Base-by-base conservation (phyloP, 441 rosid genomes). In the Gossypium armourianum region DNA sequence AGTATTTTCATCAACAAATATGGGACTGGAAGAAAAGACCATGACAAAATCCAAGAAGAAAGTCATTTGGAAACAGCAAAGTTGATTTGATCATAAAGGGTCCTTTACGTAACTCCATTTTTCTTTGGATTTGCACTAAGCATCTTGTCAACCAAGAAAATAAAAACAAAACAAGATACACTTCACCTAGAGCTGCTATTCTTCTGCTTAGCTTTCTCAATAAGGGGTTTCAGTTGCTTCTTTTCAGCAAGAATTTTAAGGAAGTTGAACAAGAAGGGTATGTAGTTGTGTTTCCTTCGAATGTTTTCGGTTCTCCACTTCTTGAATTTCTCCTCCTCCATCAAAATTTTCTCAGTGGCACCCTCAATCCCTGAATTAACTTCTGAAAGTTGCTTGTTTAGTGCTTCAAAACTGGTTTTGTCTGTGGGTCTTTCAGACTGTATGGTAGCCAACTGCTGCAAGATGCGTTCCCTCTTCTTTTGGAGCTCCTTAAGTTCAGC, bases 181-280 rank as follows among this genome's bases (percentile, higher is more conserved):
- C 5, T 6, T 73, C 69, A 83, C 62, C 79, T 79, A 17, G 78
- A 75, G 78, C 80, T 77, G 79, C 83, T 83, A 4, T 85, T 76
- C 62, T 90, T 93, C 83, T 90, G 95, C 88, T 88, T 93, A 40
- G 98, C 97, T 76, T 91, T 91, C 85, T 93, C 98, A 6, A 93
- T 90, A 21, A 91, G 89, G 15, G 97, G 97, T 79, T 91, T 93
- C 87, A 93, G 78, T 83, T 93, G 98, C 90, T 91, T 93, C 92
- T 93, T 93, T 79, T 91, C 97, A 0, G 98, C 97, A 4, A 93
- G 96, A 80, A 93, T 87, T 83, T 93, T 93, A 56, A 93, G 92
- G 82, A 93, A 93, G 81, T 91, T 91, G 72, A 93, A 93, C 77
- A 93, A 69, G 74, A 93, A 93, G 20, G 98, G 98, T 55, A 93